Evolutionary conservation across 768 basidiomycete species (phyloP), one percentile per base, ranked within the genome.

Genomic region (Xanthoconium purpureum): DNA sequence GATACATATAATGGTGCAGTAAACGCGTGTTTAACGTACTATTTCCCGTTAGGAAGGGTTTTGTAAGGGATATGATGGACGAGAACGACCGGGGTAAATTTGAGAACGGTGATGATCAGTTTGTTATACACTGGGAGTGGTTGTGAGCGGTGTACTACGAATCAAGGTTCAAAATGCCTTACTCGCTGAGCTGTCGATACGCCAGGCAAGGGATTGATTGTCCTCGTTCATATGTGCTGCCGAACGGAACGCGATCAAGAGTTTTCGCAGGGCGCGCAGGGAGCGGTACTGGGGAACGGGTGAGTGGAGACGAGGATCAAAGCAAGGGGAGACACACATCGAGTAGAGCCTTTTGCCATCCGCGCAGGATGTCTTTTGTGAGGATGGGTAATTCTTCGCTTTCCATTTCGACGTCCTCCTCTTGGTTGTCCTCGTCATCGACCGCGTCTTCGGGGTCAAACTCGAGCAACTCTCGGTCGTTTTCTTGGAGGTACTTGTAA

Each of bases 401-500:
- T n/a, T 74, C 77, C 55, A 77, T 74, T 24, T 77, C 78, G 17
- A 70, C 74, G 6, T 72, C 68, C 6, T 72, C 76, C 24, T 68
- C 77, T 8, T 79, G 80, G 35, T 81, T 84, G 3, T 60, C 74
- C 3, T 80, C 80, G 13, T 81, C 84, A 3, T 78, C 82, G 2
- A 73, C 78, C 6, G 73, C 78, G 24, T 66, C 72, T 51, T 77
- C 64, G 1, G 80, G 74, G 39, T 84, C 77, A 67, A 98, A 98
- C 5, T 91, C 80, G 3, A 99, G 78, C n/a, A 98, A 77, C 53
- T 94, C 94, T 56, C 79, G 77, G 73, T 99, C 97, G 67, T 99
- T 94, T 73, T 98, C 92, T 75, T 95, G 88, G 3, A 99, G 79
- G 69, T 95, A 99, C 74, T 95, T 93, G 87, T 84, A 99, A 75